Base-by-base conservation (phyloP, 352 stramenopile genomes). In the Globisporangium cederbergense region DNA sequence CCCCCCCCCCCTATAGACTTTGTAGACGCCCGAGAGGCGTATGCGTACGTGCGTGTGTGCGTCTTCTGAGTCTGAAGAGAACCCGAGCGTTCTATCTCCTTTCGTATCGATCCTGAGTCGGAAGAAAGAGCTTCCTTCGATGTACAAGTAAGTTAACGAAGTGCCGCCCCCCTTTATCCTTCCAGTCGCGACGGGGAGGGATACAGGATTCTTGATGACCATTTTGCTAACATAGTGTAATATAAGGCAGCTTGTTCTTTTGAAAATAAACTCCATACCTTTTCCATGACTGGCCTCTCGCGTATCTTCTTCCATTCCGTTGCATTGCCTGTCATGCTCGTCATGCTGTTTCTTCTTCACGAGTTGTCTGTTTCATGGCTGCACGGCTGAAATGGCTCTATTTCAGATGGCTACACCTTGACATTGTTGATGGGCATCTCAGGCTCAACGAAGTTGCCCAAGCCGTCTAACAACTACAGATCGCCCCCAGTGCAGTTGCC, bases 41-140 rank as follows among this genome's bases (percentile, higher is more conserved):
- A 55, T 67, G 43, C 56, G 57, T 68, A 28, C 51, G 56, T 59
- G 57, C 57, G 53, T 70, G 54, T 65, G 54, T 68, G 63, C 63
- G 63, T 68, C 63, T 56, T 53, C 55, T 62, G 63, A 68, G 63
- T 66, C 58, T 62, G 63, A 62, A 62, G 53, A 45, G 61, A 67
- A 62, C 69, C 74, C 65, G 70, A 62, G 38, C 28, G 30, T 67
- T 67, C 54, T 22, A 32, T 65, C 47, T 70, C 40, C 60, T 74
- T 83, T 81, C 73, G 66, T 83, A 72, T 71, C 32, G 32, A 36
- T 36, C 52, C 65, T 64, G 66, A 87, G 68, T 82, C 78, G 75
- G 74, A 82, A 86, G 78, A 86, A 84, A 84, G 72, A 77, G 78
- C 72, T 86, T 84, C 78, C 78, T 86, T 84, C 71, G 78, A 86